Percentiles rank a stretch among this genome's conserved stretches.
phyloP scores from a whole-genome alignment of 2,329 filamentous ascomycete species.

The Mycosphaerella sp. region DNA sequence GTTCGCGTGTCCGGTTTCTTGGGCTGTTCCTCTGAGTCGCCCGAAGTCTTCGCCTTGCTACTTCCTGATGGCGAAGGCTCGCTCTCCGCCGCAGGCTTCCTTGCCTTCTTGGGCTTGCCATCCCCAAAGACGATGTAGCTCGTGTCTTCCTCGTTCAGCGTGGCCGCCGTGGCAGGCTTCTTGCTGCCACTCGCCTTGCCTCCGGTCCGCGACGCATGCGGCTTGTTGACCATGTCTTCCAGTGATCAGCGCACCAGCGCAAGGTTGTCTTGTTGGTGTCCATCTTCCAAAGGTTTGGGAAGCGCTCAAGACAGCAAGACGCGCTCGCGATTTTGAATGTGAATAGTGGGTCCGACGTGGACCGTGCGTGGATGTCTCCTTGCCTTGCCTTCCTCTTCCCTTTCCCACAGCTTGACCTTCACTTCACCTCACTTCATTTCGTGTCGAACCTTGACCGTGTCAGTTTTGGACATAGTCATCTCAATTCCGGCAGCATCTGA shows the following conservation, averaged over 20 bases:
- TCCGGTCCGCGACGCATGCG: conserved; percentile 41
- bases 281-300: conserved; percentile 4
- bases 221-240: conserved; percentile 44
- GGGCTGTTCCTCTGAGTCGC: conserved; percentile 33
- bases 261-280: conserved; percentile 4
- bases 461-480: too few relatives aligned
- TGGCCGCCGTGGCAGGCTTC: conserved; percentile 32
- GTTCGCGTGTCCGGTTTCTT: conserved; percentile 61
- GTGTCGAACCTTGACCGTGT: too few relatives aligned
- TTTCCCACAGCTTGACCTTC: too few relatives aligned
- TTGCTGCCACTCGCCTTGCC: conserved; percentile 35
- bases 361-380: too few relatives aligned
- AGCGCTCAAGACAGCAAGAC: conserved; percentile 1
- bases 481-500: too few relatives aligned
- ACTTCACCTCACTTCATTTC: too few relatives aligned
- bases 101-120: conserved; percentile 40
- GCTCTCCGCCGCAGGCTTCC: conserved; percentile 32
- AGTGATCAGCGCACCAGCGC: background rate
- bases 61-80: conserved; percentile 2
- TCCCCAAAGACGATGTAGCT: conserved; percentile 47
- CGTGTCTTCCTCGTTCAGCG: conserved; percentile 43
- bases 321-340: background rate
- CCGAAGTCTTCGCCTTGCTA: conserved; percentile 17
- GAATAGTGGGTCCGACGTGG: background rate
- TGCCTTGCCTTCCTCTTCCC: too few relatives aligned